Percentiles rank a stretch among this genome's conserved stretches.
phyloP scores from a whole-genome alignment of 495 filamentous ascomycete genomes.

The Xylaria intraflava region DNA sequence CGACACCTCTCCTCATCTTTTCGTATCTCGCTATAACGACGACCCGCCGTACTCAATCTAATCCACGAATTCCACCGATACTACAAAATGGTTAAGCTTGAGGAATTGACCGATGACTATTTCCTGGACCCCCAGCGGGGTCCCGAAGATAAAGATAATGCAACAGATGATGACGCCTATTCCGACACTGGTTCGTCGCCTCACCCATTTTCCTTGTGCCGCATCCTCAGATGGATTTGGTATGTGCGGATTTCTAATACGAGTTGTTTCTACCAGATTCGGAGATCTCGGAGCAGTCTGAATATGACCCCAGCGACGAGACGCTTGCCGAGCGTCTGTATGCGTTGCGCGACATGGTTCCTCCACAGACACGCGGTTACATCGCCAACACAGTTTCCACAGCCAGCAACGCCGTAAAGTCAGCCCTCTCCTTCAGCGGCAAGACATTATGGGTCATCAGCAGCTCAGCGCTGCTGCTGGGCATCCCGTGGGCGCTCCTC shows the following conservation, averaged over 20 bases:
- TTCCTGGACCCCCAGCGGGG: constrained; percentile 70
- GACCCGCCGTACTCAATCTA: neutral
- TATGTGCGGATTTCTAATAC: constrained; percentile 15
- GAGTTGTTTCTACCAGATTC: constrained; percentile 44
- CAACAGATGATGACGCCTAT: constrained; percentile 76
- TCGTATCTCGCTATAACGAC: neutral
- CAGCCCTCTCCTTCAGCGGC: constrained; percentile 63
- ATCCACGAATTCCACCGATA: neutral
- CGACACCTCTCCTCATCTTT: neutral
- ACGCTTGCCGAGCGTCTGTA: constrained; percentile 70
- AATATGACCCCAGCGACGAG: constrained; percentile 49
- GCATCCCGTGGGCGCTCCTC: constrained; percentile 87
- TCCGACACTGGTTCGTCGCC: constrained; percentile 71
- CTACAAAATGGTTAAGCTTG: constrained; percentile 79
- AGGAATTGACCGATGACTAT: constrained; percentile 92
- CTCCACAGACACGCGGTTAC: constrained; percentile 69
- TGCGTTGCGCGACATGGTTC: constrained; percentile 88
- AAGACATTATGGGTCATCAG: constrained; percentile 82
- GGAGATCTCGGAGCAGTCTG: constrained; percentile 55
- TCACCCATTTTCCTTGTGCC: constrained; percentile 6
- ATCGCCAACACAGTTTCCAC: constrained; percentile 54
- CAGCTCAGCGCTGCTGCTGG: constrained; percentile 80
- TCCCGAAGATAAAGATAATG: constrained; percentile 70
- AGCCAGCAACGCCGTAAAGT: constrained; percentile 42
- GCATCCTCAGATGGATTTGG: neutral